Evolutionary conservation across 306 rosid species (phyloP).

Genomic region (Pueraria montana): DNA sequence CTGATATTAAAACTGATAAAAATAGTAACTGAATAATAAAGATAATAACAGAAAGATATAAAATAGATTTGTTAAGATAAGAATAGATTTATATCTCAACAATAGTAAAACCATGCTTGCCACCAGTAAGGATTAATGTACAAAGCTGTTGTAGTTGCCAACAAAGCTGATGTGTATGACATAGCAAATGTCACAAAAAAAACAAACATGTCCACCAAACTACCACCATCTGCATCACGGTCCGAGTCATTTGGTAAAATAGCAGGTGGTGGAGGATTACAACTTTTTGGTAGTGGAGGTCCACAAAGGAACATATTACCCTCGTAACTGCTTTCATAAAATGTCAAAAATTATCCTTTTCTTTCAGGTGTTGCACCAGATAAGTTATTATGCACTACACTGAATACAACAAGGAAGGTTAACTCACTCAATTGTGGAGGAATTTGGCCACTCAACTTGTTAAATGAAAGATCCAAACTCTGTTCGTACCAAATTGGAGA

Average conservation of each 20-base stretch:
- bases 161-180: not conserved
- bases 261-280: too few species aligned
- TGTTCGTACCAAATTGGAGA: not conserved
- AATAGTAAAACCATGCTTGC: constrained; percentile 15
- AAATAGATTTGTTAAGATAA: too few species aligned
- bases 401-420: too few species aligned
- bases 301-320: too few species aligned
- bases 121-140: constrained; percentile 21
- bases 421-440: too few species aligned
- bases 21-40: too few species aligned
- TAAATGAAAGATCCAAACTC: constrained; percentile 22
- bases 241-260: too few species aligned
- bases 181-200: not conserved
- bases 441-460: too few species aligned
- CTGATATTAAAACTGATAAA: too few species aligned
- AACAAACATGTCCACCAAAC: constrained; percentile 9
- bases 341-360: constrained; percentile 7
- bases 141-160: not conserved
- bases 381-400: not conserved
- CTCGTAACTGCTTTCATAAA: constrained; percentile 38
- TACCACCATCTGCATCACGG: not conserved
- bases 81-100: too few species aligned
- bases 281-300: too few species aligned
- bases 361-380: not conserved
- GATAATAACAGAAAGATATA: too few species aligned